Conservation (phyloP, 2,329 filamentous ascomycete species). For the Pseudogymnoascus sp. region DNA sequence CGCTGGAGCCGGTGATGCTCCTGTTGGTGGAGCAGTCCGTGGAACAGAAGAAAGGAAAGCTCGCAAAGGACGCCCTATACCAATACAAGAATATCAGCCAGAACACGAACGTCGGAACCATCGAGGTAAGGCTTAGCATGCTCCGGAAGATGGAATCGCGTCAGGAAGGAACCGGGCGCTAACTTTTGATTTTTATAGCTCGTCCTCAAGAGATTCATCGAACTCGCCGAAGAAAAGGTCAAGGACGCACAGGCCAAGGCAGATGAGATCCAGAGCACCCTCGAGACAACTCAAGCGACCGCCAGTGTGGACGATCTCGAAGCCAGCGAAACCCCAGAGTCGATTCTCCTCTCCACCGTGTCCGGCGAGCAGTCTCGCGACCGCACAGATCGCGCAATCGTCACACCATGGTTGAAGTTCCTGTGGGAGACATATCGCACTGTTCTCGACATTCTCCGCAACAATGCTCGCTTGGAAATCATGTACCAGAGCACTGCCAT, state of each 20-base stretch:
- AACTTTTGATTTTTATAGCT: constrained; percentile 41
- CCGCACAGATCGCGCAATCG: constrained; percentile 93
- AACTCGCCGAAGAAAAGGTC: constrained; percentile 92
- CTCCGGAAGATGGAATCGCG: neutral
- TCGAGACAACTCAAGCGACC: constrained; percentile 65
- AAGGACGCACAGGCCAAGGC: constrained; percentile 92
- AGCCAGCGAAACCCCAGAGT: constrained; percentile 94
- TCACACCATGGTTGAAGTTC: constrained; percentile 98
- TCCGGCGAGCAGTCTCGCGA: constrained; percentile 96
- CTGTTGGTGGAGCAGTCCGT: constrained; percentile 94
- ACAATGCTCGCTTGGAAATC: constrained; percentile 93
- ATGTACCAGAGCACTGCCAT: constrained; percentile 98
- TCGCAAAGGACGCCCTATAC: constrained; percentile 96
- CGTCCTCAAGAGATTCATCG: constrained; percentile 96
- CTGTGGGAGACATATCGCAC: constrained; percentile 99
- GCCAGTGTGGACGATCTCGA: constrained; percentile 88
- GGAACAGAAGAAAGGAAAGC: constrained; percentile 94
- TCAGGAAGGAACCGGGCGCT: constrained; percentile 11
- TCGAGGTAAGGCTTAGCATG: constrained; percentile 56
- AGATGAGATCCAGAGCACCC: constrained; percentile 81
- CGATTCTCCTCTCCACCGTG: constrained; percentile 92
- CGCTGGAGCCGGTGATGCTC: constrained; percentile 96
- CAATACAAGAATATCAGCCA: constrained; percentile 99
- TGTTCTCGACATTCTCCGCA: constrained; percentile 95
- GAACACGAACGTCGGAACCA: constrained; percentile 96